Evolutionary conservation across 176 grass and related monocot species (phyloP).

Genomic region (Alopecurus myosuroides): DNA sequence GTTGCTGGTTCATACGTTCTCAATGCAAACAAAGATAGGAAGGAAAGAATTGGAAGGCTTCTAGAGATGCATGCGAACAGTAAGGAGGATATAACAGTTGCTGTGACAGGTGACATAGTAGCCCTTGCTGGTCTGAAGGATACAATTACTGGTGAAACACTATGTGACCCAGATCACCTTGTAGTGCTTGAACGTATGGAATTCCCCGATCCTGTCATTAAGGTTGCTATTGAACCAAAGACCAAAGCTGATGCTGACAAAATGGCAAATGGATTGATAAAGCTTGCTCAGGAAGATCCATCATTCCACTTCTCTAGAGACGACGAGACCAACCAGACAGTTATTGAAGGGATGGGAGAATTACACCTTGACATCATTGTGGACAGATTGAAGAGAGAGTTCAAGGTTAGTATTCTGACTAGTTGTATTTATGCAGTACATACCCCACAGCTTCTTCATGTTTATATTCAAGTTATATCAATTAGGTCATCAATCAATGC

Average conservation of each 20-base stretch:
- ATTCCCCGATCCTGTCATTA: conserved; percentile 98
- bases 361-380: conserved; percentile 98
- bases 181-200: conserved; percentile 98
- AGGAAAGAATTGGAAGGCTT: conserved; percentile 94
- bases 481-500: neutral
- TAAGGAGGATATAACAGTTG: conserved; percentile 81
- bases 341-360: conserved; percentile 99
- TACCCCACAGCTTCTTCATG: neutral
- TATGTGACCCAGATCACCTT: conserved; percentile 69
- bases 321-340: conserved; percentile 97
- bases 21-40: conserved; percentile 96
- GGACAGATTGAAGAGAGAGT: conserved; percentile 87
- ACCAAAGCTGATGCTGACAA: conserved; percentile 98
- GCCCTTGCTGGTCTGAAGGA: conserved; percentile 95
- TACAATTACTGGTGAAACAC: conserved; percentile 95
- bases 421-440: neutral
- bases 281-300: conserved; percentile 95
- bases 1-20: conserved; percentile 81
- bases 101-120: conserved; percentile 87
- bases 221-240: conserved; percentile 98
- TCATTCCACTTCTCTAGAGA: conserved; percentile 99
- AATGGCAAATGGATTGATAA: conserved; percentile 84
- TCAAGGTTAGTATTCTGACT: conserved; percentile 59
- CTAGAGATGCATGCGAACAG: conserved; percentile 99
- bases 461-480: neutral